Evolutionary conservation across 2,329 filamentous ascomycete species (phyloP), one percentile per base, ranked within the genome.

Genomic region (Exophiala oligosperma): DNA sequence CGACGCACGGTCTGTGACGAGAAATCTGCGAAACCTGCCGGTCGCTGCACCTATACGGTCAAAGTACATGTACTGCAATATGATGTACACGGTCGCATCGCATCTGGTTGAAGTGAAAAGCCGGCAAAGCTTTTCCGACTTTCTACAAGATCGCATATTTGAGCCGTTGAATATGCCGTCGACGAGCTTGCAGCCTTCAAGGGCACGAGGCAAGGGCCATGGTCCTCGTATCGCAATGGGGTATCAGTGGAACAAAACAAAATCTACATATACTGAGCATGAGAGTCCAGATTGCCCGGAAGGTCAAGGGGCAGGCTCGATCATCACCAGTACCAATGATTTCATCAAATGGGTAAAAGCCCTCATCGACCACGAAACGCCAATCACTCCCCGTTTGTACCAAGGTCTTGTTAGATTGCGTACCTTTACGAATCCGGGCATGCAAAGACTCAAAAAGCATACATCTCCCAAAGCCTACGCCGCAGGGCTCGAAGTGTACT

Each of bases 61-160:
- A n/a, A 44, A 44, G 23, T 44, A 24, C 17, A 21, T 21, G 41
- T 44, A 84, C 66, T 77, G 72, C 65, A 83, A 84, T 65, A 70
- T 76, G 54, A 81, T 83, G 75, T 84, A 74, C 63, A 70, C 71
- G 1, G 73, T 73, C 1, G 72, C 76, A 2, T 75, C 75, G 4
- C 71, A 81, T 60, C 72, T 81, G 0, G 66, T 82, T n/a, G 77
- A 82, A 62, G 74, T 66, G 0, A 56, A 79, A 2, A 76, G 73
- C 0, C 74, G 73, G 0, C 62, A 61, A 8, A 65, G 68, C 32
- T 69, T 83, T 2, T 73, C 72, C 0, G 66, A 73, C 4, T 77
- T 80, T 37, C 67, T 83, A 8, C 69, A 68, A 7, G 68, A 74
- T 23, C 60, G 68, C 9, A 69, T 83, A 46, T 81, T 78, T 74